Evolutionary conservation across 1,284 basidiomycete genomes (phyloP).

Genomic region (Volvariella surrecta): DNA sequence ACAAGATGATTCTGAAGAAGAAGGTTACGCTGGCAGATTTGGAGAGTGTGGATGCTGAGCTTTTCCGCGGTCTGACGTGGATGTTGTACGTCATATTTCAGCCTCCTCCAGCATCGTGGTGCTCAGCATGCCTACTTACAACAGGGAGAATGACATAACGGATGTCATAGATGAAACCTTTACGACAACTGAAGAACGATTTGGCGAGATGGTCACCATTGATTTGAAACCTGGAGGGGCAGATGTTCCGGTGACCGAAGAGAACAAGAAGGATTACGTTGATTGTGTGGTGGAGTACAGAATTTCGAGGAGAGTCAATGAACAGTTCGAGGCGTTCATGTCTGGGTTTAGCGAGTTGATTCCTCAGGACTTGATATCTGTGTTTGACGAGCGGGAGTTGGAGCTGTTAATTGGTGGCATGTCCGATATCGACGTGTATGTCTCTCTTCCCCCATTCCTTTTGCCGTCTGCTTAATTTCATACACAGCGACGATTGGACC

Average conservation of each 20-base stretch:
- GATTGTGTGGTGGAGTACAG: slow-evolving; percentile 87
- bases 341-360: slow-evolving; percentile 92
- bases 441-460: slow-evolving; percentile 12
- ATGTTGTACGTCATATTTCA: slow-evolving; percentile 65
- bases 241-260: slow-evolving; percentile 80
- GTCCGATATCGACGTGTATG: slow-evolving; percentile 89
- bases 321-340: slow-evolving; percentile 96
- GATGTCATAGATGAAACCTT: slow-evolving; percentile 89
- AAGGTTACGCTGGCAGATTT: slow-evolving; percentile 80
- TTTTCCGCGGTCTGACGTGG: slow-evolving; percentile 88
- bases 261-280: slow-evolving; percentile 95
- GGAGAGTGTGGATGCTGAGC: slow-evolving; percentile 82
- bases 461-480: slow-evolving; percentile 1
- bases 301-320: slow-evolving; percentile 85
- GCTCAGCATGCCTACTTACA: slow-evolving; percentile 2
- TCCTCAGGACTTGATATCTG: slow-evolving; percentile 88
- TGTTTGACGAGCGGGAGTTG: slow-evolving; percentile 92
- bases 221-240: slow-evolving; percentile 80
- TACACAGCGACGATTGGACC: slow-evolving; percentile 60
- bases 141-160: slow-evolving; percentile 81
- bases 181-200: slow-evolving; percentile 87
- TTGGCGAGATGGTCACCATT: slow-evolving; percentile 89
- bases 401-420: slow-evolving; percentile 92
- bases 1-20: slow-evolving; percentile 96
- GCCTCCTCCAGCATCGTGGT: not conserved